Evolutionary conservation across 75 land plant genomes (phyloP), one percentile per base, ranked within the genome.

Genomic region (Chamaecyparis obtusa): DNA sequence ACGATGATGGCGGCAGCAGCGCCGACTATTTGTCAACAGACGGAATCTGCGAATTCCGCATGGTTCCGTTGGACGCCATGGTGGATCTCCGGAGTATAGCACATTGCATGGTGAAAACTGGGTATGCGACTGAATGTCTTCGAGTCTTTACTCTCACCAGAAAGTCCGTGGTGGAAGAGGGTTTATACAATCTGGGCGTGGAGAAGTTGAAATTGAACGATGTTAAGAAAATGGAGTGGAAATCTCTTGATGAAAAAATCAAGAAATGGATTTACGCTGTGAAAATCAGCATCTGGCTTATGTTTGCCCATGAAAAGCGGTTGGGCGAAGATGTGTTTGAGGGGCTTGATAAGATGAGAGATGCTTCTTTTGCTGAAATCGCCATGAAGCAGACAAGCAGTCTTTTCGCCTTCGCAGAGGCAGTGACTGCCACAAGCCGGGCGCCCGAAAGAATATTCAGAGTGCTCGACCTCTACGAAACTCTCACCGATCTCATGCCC

Each of bases 81-180:
- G 74, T 83, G n/a, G 94, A 93, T 84, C 89, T 95, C 81, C 86
- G 87, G 46, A n/a, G 71, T 9, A 95, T 95, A 17, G 97, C 94
- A 15, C 91, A 90, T 32, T 84, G 93, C 37, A 94, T 95, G 95
- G 89, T 92, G 55, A 19, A 64, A 3, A 43, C 89, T 10, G 30
- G 69, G 30, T 92, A 90, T 87, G 91, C 85, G 49, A 87, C 74
- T 33, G 92, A 92, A 86, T 92, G 92, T 85, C 74, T 87, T 17
- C 82, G 84, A 87, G 54, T 84, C 2, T 92, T 89, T 43, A 83
- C 60, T 35, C 10, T 60, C 19, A 15, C 74, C 57, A 78, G 93
- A 16, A 89, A 89, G 54, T 56, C 85, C 1, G 74, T 88, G 0
- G 84, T 94, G 15, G 90, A 91, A 19, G 84, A 87, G 14, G 89